A percentile compares a stretch with the other conserved stretches of the same genome.
These are phyloP conservation scores for Stemphylium beticola DNA, from an alignment of 2,329 filamentous ascomycete species.

Conservation along the genomic window DNA sequence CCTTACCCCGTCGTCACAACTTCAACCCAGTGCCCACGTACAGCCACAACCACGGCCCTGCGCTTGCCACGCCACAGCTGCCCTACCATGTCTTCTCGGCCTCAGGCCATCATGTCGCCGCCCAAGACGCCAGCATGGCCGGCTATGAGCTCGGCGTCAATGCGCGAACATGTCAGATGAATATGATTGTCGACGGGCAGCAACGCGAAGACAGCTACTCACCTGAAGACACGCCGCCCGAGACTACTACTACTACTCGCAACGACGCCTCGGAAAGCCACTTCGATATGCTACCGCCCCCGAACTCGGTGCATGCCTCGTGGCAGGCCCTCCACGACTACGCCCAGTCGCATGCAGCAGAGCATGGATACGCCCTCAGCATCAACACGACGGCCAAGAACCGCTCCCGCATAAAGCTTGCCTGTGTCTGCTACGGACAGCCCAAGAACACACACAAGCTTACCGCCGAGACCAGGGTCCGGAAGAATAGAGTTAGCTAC, in stretches of 20 bases:
- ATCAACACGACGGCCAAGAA: constrained; percentile 49
- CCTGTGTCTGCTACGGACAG: constrained; percentile 45
- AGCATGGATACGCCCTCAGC: constrained; percentile 43
- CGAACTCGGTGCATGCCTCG: constrained; percentile 30
- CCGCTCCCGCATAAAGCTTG: constrained; percentile 44
- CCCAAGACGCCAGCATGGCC: constrained; percentile 18
- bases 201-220: constrained; percentile 9
- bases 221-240: constrained; percentile 6
- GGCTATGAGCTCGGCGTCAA: constrained; percentile 17
- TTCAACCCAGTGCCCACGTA: constrained; percentile 6
- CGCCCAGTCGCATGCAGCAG: constrained; percentile 42
- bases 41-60: constrained; percentile 12
- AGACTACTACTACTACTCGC: neutral
- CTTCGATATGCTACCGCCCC: constrained; percentile 42
- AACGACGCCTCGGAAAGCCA: constrained; percentile 21
- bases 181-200: constrained; percentile 13
- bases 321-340: constrained; percentile 42
- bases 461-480: constrained; percentile 42
- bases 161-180: constrained; percentile 16
- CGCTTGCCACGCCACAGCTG: constrained; percentile 14
- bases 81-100: constrained; percentile 26
- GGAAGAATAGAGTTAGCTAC: constrained; percentile 43
- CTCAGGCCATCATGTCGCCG: constrained; percentile 26
- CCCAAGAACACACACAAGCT: constrained; percentile 48
- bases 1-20: constrained; percentile 9